phyloP scores from a whole-genome alignment of 495 filamentous ascomycete species.

The Penicillium steckii region DNA sequence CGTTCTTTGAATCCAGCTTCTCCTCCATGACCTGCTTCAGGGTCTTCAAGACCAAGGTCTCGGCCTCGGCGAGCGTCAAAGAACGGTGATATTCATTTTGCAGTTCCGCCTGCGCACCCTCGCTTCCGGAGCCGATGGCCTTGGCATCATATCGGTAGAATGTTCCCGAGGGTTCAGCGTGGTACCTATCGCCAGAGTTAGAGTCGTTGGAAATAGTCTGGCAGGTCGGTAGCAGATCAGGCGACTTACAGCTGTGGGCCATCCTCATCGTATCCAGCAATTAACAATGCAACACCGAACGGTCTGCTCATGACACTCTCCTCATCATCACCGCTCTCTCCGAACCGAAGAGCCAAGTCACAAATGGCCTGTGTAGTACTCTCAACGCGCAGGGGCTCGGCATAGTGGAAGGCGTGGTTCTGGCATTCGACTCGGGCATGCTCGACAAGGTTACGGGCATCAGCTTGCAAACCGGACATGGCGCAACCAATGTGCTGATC shows the following conservation, averaged over 20 bases:
- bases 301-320: conserved; percentile 97
- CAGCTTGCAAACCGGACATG: conserved; percentile 96
- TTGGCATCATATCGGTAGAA: conserved; percentile 99
- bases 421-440: conserved; percentile 97
- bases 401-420: conserved; percentile 95
- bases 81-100: conserved; percentile 99
- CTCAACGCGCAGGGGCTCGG: conserved; percentile 90
- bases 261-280: conserved; percentile 96
- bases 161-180: conserved; percentile 95
- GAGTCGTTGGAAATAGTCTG: background rate
- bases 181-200: conserved; percentile 59
- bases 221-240: background rate
- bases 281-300: conserved; percentile 94
- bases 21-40: conserved; percentile 99
- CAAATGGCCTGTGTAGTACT: conserved; percentile 98
- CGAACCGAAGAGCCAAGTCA: conserved; percentile 93
- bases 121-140: conserved; percentile 93
- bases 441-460: conserved; percentile 94
- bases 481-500: conserved; percentile 98
- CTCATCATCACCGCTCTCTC: conserved; percentile 95
- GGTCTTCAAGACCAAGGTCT: conserved; percentile 94
- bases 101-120: conserved; percentile 95
- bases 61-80: conserved; percentile 87
- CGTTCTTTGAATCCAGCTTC: conserved; percentile 97
- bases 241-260: conserved; percentile 78